phyloP scores from a whole-genome alignment of 139 green algal species.

The Volvox reticuliferus region DNA sequence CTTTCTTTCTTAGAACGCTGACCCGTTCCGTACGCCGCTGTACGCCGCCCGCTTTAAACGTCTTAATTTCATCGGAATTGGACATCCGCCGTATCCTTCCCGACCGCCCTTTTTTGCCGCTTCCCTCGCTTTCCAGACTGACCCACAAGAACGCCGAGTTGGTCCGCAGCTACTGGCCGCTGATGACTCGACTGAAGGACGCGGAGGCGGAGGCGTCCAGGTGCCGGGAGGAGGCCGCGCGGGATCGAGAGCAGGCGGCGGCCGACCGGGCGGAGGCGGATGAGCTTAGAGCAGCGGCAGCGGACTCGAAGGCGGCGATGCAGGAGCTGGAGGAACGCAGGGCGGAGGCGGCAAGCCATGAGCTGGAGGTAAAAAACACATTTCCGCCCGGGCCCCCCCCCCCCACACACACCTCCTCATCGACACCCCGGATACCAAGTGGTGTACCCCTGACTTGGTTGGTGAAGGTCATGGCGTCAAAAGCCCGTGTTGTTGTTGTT shows the following conservation, averaged over 20 bases:
- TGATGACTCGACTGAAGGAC: slow-evolving; percentile 58
- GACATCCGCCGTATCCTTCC: too few species aligned
- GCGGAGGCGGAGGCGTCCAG: slow-evolving; percentile 39
- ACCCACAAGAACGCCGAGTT: slow-evolving; percentile 58
- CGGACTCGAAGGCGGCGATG: background rate
- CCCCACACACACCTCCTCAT: background rate
- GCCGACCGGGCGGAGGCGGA: background rate
- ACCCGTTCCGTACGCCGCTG: too few species aligned
- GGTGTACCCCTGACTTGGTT: too few species aligned
- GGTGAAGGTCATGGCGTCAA: too few species aligned
- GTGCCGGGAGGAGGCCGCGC: background rate
- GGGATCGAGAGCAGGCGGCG: background rate
- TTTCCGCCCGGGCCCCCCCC: too few species aligned
- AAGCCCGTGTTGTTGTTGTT: too few species aligned
- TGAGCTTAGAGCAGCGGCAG: background rate
- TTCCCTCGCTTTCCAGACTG: slow-evolving; percentile 7
- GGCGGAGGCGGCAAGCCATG: slow-evolving; percentile 31
- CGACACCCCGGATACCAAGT: background rate
- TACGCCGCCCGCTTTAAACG: too few species aligned
- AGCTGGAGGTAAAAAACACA: slow-evolving; percentile 5
- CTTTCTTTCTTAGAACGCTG: too few species aligned
- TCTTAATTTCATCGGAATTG: too few species aligned
- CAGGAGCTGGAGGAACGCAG: slow-evolving; percentile 44
- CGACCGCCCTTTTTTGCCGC: background rate
- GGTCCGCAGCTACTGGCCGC: slow-evolving; percentile 66